phyloP scores from a whole-genome alignment of 2,329 filamentous ascomycete genomes.

The Alternaria ethzedia region DNA sequence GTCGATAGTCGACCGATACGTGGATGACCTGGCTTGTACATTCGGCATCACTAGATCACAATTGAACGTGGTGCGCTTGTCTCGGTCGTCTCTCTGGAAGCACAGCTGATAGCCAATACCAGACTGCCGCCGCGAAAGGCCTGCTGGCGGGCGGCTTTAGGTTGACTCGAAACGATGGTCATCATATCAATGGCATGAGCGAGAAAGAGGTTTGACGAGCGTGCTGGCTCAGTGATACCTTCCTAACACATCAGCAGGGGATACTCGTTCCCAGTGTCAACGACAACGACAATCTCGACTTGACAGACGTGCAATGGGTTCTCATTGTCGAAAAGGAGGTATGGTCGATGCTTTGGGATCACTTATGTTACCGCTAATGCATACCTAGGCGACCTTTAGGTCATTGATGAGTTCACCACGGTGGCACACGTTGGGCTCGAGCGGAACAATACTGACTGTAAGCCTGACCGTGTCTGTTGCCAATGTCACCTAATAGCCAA shows the following conservation, averaged over 20 bases:
- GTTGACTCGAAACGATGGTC: constrained; percentile 56
- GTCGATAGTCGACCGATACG: constrained; percentile 69
- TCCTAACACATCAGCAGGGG: constrained; percentile 56
- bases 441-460: constrained; percentile 74
- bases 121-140: constrained; percentile 78
- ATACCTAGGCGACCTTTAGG: constrained; percentile 72
- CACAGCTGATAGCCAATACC: constrained; percentile 1
- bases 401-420: constrained; percentile 66
- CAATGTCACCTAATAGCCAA: constrained; percentile 9
- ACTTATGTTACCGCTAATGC: constrained; percentile 19
- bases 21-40: constrained; percentile 77
- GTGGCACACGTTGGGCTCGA: constrained; percentile 58
- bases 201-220: constrained; percentile 47
- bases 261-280: constrained; percentile 64
- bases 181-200: constrained; percentile 48
- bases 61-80: constrained; percentile 69
- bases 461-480: constrained; percentile 9
- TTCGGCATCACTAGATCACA: constrained; percentile 68
- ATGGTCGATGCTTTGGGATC: constrained; percentile 6
- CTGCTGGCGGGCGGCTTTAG: constrained; percentile 66
- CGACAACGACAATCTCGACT: constrained; percentile 58
- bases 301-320: constrained; percentile 65
- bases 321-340: constrained; percentile 83
- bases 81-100: constrained; percentile 31
- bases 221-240: not conserved